These are phyloP conservation scores for Backusella mclennaniae DNA, from an alignment of 192 early-diverging fungal genomes.

Conservation along the genomic window DNA sequence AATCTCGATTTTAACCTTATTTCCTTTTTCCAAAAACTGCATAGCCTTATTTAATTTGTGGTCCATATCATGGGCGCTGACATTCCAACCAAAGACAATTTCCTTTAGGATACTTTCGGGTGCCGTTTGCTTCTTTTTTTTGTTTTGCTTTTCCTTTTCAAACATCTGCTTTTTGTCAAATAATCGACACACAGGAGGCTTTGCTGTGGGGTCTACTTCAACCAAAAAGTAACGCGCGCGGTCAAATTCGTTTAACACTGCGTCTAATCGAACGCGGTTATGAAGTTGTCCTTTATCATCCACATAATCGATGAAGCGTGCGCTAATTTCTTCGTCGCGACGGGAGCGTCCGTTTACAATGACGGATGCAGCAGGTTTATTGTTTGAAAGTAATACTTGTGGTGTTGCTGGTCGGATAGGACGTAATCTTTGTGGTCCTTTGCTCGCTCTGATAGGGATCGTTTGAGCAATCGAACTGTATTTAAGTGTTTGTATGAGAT, in stretches of 20 bases:
- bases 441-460: neutral
- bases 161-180: conserved; percentile 50
- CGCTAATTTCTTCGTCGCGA: conserved; percentile 55
- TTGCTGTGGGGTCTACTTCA: conserved; percentile 39
- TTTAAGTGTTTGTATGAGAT: neutral
- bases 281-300: conserved; percentile 39
- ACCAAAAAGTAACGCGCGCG: conserved; percentile 44
- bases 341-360: conserved; percentile 26
- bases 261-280: conserved; percentile 24
- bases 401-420: neutral
- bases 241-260: conserved; percentile 38
- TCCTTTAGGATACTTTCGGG: conserved; percentile 44
- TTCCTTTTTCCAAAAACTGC: conserved; percentile 52
- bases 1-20: conserved; percentile 47
- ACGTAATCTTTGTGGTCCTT: neutral
- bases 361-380: neutral
- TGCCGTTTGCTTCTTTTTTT: conserved; percentile 38
- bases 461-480: conserved; percentile 6
- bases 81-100: conserved; percentile 51
- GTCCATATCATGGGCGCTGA: conserved; percentile 45
- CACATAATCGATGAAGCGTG: conserved; percentile 43
- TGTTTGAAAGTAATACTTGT: neutral
- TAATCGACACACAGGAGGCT: conserved; percentile 51
- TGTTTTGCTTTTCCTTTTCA: conserved; percentile 48
- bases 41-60: conserved; percentile 48